phyloP scores from a whole-genome alignment of 345 rosid species.

The Populus alba region DNA sequence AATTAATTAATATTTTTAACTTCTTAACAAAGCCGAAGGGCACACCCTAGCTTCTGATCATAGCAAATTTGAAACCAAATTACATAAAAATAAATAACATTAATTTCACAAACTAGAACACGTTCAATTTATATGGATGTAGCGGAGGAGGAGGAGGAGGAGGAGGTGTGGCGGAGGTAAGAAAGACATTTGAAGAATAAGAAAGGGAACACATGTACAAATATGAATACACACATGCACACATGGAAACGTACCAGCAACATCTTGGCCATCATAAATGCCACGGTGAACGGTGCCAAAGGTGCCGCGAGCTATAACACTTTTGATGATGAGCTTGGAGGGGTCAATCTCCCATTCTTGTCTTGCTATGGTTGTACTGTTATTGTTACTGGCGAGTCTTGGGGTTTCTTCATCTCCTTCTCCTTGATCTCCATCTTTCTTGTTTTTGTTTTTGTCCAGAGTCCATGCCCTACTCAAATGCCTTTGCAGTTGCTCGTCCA shows the following conservation, averaged over 20 bases:
- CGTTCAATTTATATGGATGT: background rate
- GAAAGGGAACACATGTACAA: background rate
- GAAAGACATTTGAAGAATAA: background rate
- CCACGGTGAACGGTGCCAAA: conserved; percentile 37
- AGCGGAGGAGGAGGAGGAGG: background rate
- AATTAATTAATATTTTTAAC: too few relatives aligned
- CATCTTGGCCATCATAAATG: conserved; percentile 35
- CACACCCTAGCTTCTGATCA: background rate
- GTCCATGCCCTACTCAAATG: conserved; percentile 28
- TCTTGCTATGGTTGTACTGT: background rate
- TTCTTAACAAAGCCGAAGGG: background rate
- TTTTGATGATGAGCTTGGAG: conserved; percentile 25
- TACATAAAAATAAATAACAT: background rate
- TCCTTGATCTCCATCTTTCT: conserved; percentile 14
- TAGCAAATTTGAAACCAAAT: too few relatives aligned
- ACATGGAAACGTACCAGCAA: conserved; percentile 25
- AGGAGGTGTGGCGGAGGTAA: too few relatives aligned
- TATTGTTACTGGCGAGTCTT: background rate
- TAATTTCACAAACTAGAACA: background rate
- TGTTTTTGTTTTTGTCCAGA: conserved; percentile 19
- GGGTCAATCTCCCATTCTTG: conserved; percentile 39
- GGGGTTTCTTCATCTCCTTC: background rate
- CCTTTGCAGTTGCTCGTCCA: conserved; percentile 35
- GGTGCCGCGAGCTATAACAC: conserved; percentile 35
- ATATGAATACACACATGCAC: too few relatives aligned